These are phyloP conservation scores for Middelhovenomyces tepae DNA, from an alignment of 805 yeast genomes.

Conservation along the genomic window DNA sequence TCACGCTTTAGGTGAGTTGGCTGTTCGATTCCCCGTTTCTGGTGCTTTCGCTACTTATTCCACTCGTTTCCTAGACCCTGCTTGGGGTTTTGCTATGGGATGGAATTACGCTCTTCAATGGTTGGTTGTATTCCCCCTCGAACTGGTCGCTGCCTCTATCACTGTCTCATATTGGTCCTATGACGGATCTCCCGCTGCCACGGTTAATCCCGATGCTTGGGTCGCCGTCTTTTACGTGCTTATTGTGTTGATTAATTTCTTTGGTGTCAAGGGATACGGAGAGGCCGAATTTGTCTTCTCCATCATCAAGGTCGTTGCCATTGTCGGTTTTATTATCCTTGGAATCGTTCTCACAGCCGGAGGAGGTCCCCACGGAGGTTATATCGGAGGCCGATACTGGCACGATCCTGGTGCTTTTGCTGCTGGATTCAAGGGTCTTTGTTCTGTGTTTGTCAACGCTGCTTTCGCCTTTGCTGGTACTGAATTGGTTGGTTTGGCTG, in stretches of 20 bases:
- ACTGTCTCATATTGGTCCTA: slow-evolving; percentile 45
- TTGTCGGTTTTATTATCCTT: slow-evolving; percentile 50
- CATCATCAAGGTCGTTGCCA: slow-evolving; percentile 46
- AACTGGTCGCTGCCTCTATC: slow-evolving; percentile 50
- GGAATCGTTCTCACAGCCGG: slow-evolving; percentile 44
- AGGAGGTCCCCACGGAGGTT: slow-evolving; percentile 49
- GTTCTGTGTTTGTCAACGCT: slow-evolving; percentile 66
- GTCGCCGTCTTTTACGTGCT: slow-evolving; percentile 48
- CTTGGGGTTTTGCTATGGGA: slow-evolving; percentile 59
- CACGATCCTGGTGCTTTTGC: slow-evolving; percentile 51
- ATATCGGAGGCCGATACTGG: slow-evolving; percentile 53
- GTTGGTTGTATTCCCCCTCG: slow-evolving; percentile 53
- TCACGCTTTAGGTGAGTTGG: slow-evolving; percentile 57
- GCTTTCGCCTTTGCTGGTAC: slow-evolving; percentile 73
- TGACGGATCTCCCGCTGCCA: slow-evolving; percentile 38
- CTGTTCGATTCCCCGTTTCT: slow-evolving; percentile 48
- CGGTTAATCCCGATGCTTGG: slow-evolving; percentile 46
- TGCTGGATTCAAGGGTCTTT: slow-evolving; percentile 64
- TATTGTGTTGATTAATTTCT: slow-evolving; percentile 40
- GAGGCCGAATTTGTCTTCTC: slow-evolving; percentile 62
- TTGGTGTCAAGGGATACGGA: slow-evolving; percentile 53
- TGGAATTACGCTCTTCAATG: slow-evolving; percentile 57
- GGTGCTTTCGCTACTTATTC: slow-evolving; percentile 50
- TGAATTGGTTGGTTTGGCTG: slow-evolving; percentile 65
- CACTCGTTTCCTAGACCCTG: slow-evolving; percentile 50